phyloP scores from a whole-genome alignment of 2,329 filamentous ascomycete species.

The Fusarium albosuccineum region DNA sequence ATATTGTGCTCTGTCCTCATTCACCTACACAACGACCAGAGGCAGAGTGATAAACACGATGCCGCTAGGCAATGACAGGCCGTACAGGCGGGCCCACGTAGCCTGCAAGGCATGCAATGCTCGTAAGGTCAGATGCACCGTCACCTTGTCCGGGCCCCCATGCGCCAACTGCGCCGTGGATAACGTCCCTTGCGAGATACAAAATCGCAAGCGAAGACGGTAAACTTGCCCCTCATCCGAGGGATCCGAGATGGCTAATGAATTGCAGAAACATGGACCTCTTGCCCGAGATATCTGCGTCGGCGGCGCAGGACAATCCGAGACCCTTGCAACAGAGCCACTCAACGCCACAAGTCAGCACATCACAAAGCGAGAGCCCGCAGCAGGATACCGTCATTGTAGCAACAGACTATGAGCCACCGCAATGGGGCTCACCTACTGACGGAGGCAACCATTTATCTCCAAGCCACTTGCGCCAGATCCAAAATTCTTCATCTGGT shows the following conservation, averaged over 20 bases:
- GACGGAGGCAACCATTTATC: neutral
- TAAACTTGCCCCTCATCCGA: neutral
- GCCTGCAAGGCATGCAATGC: constrained; percentile 32
- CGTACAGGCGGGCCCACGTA: constrained; percentile 27
- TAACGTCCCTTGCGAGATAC: constrained; percentile 34
- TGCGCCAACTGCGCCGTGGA: constrained; percentile 43
- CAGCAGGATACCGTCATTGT: neutral
- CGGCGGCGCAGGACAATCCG: neutral
- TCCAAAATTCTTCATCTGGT: neutral
- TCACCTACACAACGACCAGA: neutral
- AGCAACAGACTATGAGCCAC: constrained; percentile 9
- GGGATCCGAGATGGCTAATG: neutral
- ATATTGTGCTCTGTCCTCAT: neutral
- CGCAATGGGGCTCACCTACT: neutral
- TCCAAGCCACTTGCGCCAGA: neutral
- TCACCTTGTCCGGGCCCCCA: constrained; percentile 37
- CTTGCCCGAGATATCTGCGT: neutral
- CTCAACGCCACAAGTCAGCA: neutral
- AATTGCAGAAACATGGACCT: neutral
- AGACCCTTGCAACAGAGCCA: neutral
- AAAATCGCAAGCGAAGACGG: constrained; percentile 17
- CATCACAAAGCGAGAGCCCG: neutral
- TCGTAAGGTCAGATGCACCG: constrained; percentile 43
- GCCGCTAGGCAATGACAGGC: constrained; percentile 1
- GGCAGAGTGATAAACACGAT: neutral